Conservation (phyloP, 345 rosid genomes). For the Eutrema heterophyllum region DNA sequence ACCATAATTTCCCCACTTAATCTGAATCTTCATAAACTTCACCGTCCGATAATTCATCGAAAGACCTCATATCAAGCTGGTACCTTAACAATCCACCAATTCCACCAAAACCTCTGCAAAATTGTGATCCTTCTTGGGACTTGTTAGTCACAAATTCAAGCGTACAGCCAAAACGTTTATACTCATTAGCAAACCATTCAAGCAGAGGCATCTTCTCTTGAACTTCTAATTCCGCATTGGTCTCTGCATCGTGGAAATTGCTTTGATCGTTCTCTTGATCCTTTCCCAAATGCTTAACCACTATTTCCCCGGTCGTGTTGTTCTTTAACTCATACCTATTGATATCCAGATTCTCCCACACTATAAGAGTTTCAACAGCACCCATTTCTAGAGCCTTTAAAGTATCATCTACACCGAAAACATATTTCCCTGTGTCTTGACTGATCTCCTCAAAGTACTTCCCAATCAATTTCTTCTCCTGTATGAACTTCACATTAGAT, state of each 20-base stretch:
- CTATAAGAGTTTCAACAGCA: conserved; percentile 83
- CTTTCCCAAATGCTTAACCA: conserved; percentile 65
- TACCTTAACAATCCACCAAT: conserved; percentile 88
- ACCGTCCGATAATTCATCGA: conserved; percentile 66
- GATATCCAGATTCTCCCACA: conserved; percentile 86
- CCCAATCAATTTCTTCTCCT: conserved; percentile 78
- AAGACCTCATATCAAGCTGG: conserved; percentile 82
- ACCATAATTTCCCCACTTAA: conserved; percentile 27
- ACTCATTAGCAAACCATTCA: conserved; percentile 93
- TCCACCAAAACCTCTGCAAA: conserved; percentile 89
- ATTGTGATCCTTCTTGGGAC: conserved; percentile 93
- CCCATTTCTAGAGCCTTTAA: conserved; percentile 82
- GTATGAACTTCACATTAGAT: conserved; percentile 87
- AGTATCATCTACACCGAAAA: conserved; percentile 82
- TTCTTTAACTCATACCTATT: conserved; percentile 62
- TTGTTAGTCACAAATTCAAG: conserved; percentile 86
- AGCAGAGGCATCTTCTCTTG: conserved; percentile 70
- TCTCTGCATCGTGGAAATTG: conserved; percentile 61
- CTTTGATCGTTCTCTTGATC: conserved; percentile 69
- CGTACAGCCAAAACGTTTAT: conserved; percentile 75
- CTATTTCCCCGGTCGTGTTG: conserved; percentile 48
- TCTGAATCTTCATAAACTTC: conserved; percentile 74
- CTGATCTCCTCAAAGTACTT: conserved; percentile 93
- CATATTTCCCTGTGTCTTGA: conserved; percentile 88
- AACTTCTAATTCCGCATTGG: conserved; percentile 63